A percentile compares a stretch with the other conserved stretches of the same genome.
Evolutionary conservation across 2,329 filamentous ascomycete species (phyloP).

Genomic region (Penicillium sp.): DNA sequence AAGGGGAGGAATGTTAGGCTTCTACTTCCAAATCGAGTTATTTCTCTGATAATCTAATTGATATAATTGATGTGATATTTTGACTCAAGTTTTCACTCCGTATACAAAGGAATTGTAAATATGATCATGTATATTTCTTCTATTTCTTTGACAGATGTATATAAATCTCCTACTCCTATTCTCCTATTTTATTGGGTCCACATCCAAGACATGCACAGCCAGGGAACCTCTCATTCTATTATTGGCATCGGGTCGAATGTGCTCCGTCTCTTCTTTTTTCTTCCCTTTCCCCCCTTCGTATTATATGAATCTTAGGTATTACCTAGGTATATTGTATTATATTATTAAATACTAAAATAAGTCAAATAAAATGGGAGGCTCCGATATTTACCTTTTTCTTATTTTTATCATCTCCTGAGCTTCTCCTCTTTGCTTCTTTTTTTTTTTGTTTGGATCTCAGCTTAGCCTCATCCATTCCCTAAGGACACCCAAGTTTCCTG

Average conservation of each 20-base stretch:
- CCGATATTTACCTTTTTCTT: neutral
- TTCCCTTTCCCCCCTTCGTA: conserved; percentile 1
- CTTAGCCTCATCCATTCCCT: conserved; percentile 9
- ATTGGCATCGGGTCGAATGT: conserved; percentile 22
- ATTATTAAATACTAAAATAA: neutral
- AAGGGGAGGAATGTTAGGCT: neutral
- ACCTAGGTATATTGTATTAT: neutral
- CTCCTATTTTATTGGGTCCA: conserved; percentile 10
- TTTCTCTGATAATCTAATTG: no score
- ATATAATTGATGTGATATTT: neutral
- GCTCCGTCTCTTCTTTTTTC: neutral
- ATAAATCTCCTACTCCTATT: no score
- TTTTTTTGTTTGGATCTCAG: neutral
- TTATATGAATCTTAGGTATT: neutral
- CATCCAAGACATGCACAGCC: conserved; percentile 15
- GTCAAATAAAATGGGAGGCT: neutral
- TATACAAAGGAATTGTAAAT: neutral
- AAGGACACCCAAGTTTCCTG: conserved; percentile 2
- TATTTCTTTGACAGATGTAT: neutral
- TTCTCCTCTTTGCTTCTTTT: neutral
- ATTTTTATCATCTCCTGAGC: neutral
- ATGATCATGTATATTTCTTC: neutral
- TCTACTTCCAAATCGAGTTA: neutral
- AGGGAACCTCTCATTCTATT: conserved; percentile 18
- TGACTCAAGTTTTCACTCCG: no score